Base-by-base conservation (phyloP, 2,329 filamentous ascomycete genomes). In the Xylariaceae sp. region DNA sequence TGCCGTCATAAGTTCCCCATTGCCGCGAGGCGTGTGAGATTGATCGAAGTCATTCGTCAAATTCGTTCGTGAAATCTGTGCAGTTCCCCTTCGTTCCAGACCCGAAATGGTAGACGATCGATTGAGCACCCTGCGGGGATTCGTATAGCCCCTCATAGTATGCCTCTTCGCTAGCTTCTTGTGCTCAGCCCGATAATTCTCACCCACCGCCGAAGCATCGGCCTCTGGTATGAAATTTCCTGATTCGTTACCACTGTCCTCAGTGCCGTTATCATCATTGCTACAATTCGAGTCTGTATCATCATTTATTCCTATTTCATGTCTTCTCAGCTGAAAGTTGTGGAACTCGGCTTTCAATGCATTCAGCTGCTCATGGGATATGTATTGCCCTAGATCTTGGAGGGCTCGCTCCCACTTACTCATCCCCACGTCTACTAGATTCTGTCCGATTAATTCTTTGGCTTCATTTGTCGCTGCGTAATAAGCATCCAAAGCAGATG, bases 381-480 rank as follows among this genome's bases (percentile, higher is more conserved):
- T 34, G 28, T 34, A 6, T 4, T 17, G 51, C 34, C 6, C 43
- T 4, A 54, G 34, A 34, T 26, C 19, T 1, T 21, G 1, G 11
- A 54, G 41, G 19, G 51, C 51, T 33, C 26, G 19, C 0, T 48
- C 36, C 51, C 51, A 54, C 12, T n/a, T 41, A 4, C 12, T 19
- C 14, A 47, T 33, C 3, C 51, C 51, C n/a, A 26, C 3, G 11
- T 41, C 34, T 3, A 5, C 1, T n/a, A 54, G 12, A 11, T 54
- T 54, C 6, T 28, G 26, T 28, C 12, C 21, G 19, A 48, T 6
- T 14, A 47, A 36, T 33, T 41, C 8, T 47, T 28, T 34, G 2
- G 51, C 51, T 16, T 26, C 11, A 3, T 34, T 17, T 33, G 9
- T 29, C 4, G 17, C 34, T n/a, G 19, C 4, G 12, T 48, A 41